Percentiles rank a stretch among this genome's conserved stretches.
Evolutionary conservation across 1,284 basidiomycete species (phyloP).

Genomic region (Cryptococcus jaspeensis): DNA sequence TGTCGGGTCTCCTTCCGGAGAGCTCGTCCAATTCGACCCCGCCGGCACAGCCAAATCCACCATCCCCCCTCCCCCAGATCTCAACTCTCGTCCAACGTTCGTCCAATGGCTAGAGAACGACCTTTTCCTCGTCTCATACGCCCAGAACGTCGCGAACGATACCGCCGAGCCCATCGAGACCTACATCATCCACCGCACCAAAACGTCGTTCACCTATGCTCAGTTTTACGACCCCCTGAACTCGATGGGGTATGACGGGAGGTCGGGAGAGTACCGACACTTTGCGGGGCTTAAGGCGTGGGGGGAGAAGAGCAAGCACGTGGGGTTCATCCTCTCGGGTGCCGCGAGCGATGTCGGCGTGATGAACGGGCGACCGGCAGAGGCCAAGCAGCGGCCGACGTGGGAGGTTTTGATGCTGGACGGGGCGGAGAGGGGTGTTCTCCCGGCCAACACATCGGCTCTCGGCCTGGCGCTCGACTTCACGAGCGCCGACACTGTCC

Average conservation of each 20-base stretch:
- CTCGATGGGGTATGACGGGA: constrained; percentile 47
- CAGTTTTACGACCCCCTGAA: constrained; percentile 51
- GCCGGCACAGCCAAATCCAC: constrained; percentile 55
- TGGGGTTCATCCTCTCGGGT: constrained; percentile 53
- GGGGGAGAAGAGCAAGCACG: constrained; percentile 46
- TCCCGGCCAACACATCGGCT: constrained; percentile 56
- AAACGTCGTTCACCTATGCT: constrained; percentile 37
- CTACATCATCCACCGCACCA: constrained; percentile 46
- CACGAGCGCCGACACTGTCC: constrained; percentile 50
- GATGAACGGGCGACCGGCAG: constrained; percentile 31
- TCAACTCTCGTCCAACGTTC: constrained; percentile 39
- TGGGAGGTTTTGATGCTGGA: constrained; percentile 56
- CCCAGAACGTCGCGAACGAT: constrained; percentile 36
- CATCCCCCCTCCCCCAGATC: constrained; percentile 48
- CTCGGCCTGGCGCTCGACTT: constrained; percentile 56
- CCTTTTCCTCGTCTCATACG: constrained; percentile 56
- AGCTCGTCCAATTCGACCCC: constrained; percentile 55
- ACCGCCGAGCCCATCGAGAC: constrained; percentile 46
- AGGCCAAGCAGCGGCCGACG: constrained; percentile 26
- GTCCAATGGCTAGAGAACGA: constrained; percentile 60
- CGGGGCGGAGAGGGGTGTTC: constrained; percentile 54
- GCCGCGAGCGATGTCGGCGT: constrained; percentile 51
- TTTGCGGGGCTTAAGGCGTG: constrained; percentile 48
- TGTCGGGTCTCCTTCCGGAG: constrained; percentile 52
- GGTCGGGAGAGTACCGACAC: constrained; percentile 43